Conservation (phyloP, 345 rosid species). For the Sapria himalayana region DNA sequence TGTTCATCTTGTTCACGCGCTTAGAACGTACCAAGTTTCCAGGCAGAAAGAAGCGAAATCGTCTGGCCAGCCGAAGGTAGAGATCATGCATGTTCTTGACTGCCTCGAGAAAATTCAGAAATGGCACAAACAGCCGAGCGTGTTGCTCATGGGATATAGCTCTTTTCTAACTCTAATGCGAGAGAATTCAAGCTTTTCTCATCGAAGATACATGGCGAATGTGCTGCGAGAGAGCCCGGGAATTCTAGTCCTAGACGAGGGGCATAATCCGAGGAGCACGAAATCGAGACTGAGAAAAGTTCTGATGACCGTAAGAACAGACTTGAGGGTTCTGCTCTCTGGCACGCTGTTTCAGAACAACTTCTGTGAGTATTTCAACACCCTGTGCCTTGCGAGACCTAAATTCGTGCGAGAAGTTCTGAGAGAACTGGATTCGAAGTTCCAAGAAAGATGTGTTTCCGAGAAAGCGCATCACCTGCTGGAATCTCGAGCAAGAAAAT, state of each 20-base stretch:
- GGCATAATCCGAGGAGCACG: constrained; percentile 87
- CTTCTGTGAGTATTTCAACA: constrained; percentile 86
- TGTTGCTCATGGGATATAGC: constrained; percentile 93
- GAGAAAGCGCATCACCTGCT: constrained; percentile 46
- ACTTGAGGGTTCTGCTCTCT: constrained; percentile 57
- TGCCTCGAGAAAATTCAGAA: constrained; percentile 78
- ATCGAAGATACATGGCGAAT: constrained; percentile 67
- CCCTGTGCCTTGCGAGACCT: constrained; percentile 78
- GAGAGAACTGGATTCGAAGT: constrained; percentile 43
- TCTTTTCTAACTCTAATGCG: constrained; percentile 75
- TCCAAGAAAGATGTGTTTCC: constrained; percentile 14
- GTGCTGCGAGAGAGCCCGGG: constrained; percentile 83
- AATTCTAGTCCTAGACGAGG: constrained; percentile 62
- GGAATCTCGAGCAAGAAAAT: constrained; percentile 63
- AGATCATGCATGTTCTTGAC: constrained; percentile 75
- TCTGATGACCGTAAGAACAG: constrained; percentile 75
- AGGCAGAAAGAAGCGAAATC: constrained; percentile 18
- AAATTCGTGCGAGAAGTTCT: constrained; percentile 53
- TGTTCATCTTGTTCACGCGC: constrained; percentile 73
- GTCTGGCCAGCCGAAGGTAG: constrained; percentile 40
- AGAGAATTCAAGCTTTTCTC: constrained; percentile 60
- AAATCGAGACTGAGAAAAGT: constrained; percentile 77
- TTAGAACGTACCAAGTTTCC: constrained; percentile 38
- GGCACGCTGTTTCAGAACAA: constrained; percentile 92
- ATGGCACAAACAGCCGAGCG: constrained; percentile 81